These are phyloP conservation scores for Saksenaea vasiformis DNA, from an alignment of 371 early-diverging fungal genomes.

Conservation along the genomic window DNA sequence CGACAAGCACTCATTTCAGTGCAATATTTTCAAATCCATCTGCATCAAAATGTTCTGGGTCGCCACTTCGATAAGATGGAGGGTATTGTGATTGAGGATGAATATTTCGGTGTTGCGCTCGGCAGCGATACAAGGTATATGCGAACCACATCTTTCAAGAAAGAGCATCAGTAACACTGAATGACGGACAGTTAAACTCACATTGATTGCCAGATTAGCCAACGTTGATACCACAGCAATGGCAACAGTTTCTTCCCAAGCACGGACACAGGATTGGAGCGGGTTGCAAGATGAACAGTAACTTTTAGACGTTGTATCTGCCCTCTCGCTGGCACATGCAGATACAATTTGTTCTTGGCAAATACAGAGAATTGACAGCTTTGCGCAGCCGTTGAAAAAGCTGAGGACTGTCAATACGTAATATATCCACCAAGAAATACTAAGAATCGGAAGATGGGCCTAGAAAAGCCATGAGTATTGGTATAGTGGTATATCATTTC, in stretches of 20 bases:
- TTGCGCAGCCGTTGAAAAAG: slow-evolving; percentile 24
- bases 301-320: not conserved
- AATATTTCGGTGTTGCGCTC: slow-evolving; percentile 12
- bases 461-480: not conserved
- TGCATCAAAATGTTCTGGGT: slow-evolving; percentile 8
- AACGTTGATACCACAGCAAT: slow-evolving; percentile 21
- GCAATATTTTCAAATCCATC: slow-evolving; percentile 34
- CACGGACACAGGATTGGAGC: slow-evolving; percentile 9
- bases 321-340: slow-evolving; percentile 16
- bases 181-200: slow-evolving; percentile 6
- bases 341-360: slow-evolving; percentile 22
- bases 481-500: not conserved
- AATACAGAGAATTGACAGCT: slow-evolving; percentile 20
- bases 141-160: slow-evolving; percentile 17
- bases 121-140: slow-evolving; percentile 21
- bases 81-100: slow-evolving; percentile 6
- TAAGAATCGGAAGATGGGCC: slow-evolving; percentile 16
- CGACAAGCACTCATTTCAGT: slow-evolving; percentile 13
- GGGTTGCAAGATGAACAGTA: not conserved
- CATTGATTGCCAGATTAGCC: slow-evolving; percentile 22
- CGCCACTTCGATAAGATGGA: not conserved
- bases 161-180: not conserved
- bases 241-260: slow-evolving; percentile 23
- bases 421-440: slow-evolving; percentile 34
- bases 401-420: slow-evolving; percentile 23